phyloP scores from a whole-genome alignment of 306 rosid genomes.

The Chamaecrista fasciculata region DNA sequence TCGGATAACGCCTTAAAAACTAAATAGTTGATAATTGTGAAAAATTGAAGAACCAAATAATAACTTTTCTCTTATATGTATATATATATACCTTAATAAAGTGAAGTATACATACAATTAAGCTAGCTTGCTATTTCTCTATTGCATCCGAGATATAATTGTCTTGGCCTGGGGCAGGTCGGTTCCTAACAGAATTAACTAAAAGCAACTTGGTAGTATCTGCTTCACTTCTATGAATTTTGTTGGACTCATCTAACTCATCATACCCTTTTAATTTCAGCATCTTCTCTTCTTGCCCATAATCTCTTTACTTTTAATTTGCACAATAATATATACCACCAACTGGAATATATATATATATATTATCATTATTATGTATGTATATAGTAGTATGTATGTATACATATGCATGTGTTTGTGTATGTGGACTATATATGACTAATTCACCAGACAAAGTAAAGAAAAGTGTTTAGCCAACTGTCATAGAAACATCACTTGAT shows the following conservation, averaged over 20 bases:
- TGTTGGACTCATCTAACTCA: slow-evolving; percentile 29
- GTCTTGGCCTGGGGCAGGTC: slow-evolving; percentile 16
- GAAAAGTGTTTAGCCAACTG: slow-evolving; percentile 39
- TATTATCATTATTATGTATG: too few relatives aligned
- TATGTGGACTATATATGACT: background rate
- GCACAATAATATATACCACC: slow-evolving; percentile 26
- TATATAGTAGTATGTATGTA: too few relatives aligned
- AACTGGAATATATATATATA: background rate
- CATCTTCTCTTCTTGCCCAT: slow-evolving; percentile 32
- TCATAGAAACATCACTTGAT: slow-evolving; percentile 17
- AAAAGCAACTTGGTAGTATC: slow-evolving; percentile 34
- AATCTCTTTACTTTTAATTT: slow-evolving; percentile 14
- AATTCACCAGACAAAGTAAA: slow-evolving; percentile 33
- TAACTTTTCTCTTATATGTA: too few relatives aligned
- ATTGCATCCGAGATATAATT: background rate
- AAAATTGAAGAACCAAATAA: too few relatives aligned
- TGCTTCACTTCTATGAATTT: slow-evolving; percentile 19
- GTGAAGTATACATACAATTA: slow-evolving; percentile 9
- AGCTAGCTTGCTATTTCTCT: background rate
- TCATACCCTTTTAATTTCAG: slow-evolving; percentile 29
- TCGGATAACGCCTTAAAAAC: too few relatives aligned
- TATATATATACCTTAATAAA: slow-evolving; percentile 19
- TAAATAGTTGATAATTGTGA: too few relatives aligned
- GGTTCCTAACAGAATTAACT: slow-evolving; percentile 51
- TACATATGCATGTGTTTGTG: too few relatives aligned